phyloP scores from a whole-genome alignment of 768 basidiomycete genomes.

The Epithele typhae region DNA sequence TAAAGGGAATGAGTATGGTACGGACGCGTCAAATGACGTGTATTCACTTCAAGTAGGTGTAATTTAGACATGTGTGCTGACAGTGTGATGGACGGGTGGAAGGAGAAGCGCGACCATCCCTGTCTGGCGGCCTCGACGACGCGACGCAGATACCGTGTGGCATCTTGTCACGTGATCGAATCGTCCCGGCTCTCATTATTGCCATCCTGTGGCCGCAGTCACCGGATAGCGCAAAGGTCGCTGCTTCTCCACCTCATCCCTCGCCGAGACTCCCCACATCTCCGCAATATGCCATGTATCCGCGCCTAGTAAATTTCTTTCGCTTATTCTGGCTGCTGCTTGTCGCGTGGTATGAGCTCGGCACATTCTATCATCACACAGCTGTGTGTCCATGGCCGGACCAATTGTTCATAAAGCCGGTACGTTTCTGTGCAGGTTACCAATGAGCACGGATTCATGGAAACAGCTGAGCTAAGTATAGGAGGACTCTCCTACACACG shows the following conservation, averaged over 20 bases:
- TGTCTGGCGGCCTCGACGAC: too few species aligned
- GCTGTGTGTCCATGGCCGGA: slow-evolving; percentile 44
- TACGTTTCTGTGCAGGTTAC: slow-evolving; percentile 7
- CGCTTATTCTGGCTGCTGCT: slow-evolving; percentile 56
- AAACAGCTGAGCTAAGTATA: slow-evolving; percentile 11
- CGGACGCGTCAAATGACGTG: background rate
- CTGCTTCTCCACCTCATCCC: background rate
- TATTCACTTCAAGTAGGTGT: slow-evolving; percentile 27
- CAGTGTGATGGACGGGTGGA: background rate
- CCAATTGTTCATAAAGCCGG: background rate
- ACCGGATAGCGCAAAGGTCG: too few species aligned
- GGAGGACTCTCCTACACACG: slow-evolving; percentile 35
- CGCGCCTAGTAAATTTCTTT: slow-evolving; percentile 40
- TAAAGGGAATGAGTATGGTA: too few species aligned
- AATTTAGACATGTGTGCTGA: too few species aligned
- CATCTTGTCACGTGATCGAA: slow-evolving; percentile 6
- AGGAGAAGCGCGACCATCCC: slow-evolving; percentile 1
- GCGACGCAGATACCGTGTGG: too few species aligned
- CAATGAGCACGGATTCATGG: slow-evolving; percentile 4
- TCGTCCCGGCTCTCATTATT: too few species aligned
- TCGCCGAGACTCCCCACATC: background rate
- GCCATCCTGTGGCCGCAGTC: too few species aligned
- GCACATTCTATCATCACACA: slow-evolving; percentile 45
- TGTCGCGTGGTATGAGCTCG: slow-evolving; percentile 69
- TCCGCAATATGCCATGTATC: background rate